Evolutionary conservation across 2,329 filamentous ascomycete genomes (phyloP).

Genomic region (Pseudogymnoascus sp.): DNA sequence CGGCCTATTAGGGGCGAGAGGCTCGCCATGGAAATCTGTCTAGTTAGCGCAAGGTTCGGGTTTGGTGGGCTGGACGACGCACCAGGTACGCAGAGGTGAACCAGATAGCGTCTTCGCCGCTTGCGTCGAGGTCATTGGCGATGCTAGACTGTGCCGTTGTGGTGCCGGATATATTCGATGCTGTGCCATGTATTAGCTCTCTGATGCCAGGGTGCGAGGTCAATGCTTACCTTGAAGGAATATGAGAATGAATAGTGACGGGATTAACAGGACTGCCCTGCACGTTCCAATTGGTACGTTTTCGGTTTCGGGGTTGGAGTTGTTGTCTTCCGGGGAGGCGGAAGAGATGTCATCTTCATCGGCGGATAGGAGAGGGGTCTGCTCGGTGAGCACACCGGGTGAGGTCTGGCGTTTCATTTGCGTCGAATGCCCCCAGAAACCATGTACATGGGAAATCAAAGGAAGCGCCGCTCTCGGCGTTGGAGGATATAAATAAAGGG

Average conservation of each 20-base stretch:
- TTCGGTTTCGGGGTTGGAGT: background rate
- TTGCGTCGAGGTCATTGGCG: slow-evolving; percentile 65
- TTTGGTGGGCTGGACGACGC: slow-evolving; percentile 11
- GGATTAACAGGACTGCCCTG: slow-evolving; percentile 39
- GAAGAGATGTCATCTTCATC: background rate
- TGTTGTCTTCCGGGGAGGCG: background rate
- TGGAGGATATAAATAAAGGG: background rate
- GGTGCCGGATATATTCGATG: slow-evolving; percentile 67
- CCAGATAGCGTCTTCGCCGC: slow-evolving; percentile 62
- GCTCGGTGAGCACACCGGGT: background rate
- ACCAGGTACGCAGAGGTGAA: slow-evolving; percentile 70
- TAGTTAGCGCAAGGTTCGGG: background rate
- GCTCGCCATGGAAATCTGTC: slow-evolving; percentile 46
- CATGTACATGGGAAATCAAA: background rate
- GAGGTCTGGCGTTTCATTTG: background rate
- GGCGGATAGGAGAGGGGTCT: background rate
- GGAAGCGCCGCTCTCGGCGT: background rate
- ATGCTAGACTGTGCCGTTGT: slow-evolving; percentile 74
- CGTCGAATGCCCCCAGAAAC: background rate
- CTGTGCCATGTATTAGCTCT: slow-evolving; percentile 16
- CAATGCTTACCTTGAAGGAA: slow-evolving; percentile 47
- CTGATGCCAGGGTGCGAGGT: background rate
- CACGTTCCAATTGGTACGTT: slow-evolving; percentile 23
- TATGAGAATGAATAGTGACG: slow-evolving; percentile 48
- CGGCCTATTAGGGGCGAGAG: slow-evolving; percentile 64